phyloP scores from a whole-genome alignment of 345 rosid genomes.

The Draba incana region DNA sequence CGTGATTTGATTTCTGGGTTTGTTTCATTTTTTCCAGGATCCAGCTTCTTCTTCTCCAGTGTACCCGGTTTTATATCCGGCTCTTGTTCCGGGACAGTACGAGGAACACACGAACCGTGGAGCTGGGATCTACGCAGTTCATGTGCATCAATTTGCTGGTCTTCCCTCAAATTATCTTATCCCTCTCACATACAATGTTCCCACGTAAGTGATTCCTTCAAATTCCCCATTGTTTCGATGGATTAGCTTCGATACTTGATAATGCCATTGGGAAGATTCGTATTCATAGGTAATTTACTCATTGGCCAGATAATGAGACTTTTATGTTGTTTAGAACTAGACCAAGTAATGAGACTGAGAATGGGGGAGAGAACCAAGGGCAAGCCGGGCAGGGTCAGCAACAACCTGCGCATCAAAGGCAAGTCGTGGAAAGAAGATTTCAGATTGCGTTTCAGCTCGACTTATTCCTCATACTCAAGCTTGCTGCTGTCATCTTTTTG shows the following conservation, averaged over 20 bases:
- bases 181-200: constrained; percentile 86
- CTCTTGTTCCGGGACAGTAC: constrained; percentile 50
- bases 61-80: constrained; percentile 68
- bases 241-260: too few relatives aligned
- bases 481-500: constrained; percentile 89
- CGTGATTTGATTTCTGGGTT: constrained; percentile 18
- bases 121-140: constrained; percentile 90
- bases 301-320: not conserved
- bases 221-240: not conserved
- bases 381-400: constrained; percentile 58
- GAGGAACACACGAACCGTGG: constrained; percentile 73
- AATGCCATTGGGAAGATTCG: constrained; percentile 8
- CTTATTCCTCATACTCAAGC: constrained; percentile 83
- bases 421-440: constrained; percentile 82
- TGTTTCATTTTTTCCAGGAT: constrained; percentile 41
- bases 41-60: constrained; percentile 53
- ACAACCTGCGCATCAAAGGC: constrained; percentile 70
- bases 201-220: constrained; percentile 77
- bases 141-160: constrained; percentile 67
- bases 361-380: constrained; percentile 40
- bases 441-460: constrained; percentile 93
- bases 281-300: not conserved
- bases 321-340: constrained; percentile 32
- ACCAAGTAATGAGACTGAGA: constrained; percentile 35
- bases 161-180: constrained; percentile 72